These are phyloP conservation scores for Cladosporium sp. DNA, from an alignment of 2,329 filamentous ascomycete species.

Conservation along the genomic window DNA sequence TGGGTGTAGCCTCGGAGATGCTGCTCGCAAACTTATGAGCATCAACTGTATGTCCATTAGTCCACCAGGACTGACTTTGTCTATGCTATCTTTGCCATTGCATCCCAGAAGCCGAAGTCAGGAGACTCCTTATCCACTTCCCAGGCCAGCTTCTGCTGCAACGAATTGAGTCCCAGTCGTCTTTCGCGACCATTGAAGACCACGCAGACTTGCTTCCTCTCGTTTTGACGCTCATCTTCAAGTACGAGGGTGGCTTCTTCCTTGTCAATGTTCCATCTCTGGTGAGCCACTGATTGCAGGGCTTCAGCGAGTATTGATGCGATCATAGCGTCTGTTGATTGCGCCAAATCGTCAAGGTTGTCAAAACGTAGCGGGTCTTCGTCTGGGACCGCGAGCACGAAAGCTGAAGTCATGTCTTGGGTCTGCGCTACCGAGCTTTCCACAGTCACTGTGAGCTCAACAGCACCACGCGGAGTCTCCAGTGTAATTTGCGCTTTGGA, in stretches of 20 bases:
- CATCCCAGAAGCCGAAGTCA: constrained; percentile 14
- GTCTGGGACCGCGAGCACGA: constrained; percentile 7
- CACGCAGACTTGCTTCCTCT: constrained; percentile 14
- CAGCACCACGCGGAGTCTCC: neutral
- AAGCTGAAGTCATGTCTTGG: constrained; percentile 24
- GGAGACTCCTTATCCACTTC: neutral
- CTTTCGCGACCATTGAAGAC: constrained; percentile 7
- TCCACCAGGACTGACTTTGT: too few species aligned
- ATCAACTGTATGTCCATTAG: too few species aligned
- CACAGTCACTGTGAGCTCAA: constrained; percentile 17
- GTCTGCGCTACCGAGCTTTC: constrained; percentile 22
- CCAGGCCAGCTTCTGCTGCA: constrained; percentile 15
- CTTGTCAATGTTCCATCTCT: constrained; percentile 21
- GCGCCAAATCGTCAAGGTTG: constrained; percentile 10
- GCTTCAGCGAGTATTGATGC: constrained; percentile 14
- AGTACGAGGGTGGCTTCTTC: constrained; percentile 20
- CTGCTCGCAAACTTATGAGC: too few species aligned
- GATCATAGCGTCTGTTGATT: constrained; percentile 14
- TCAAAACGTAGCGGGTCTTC: constrained; percentile 5
- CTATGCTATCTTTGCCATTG: neutral
- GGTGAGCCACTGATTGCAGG: constrained; percentile 11
- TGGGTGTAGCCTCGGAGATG: too few species aligned
- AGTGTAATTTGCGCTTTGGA: neutral
- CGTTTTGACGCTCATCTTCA: constrained; percentile 8
- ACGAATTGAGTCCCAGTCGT: constrained; percentile 12